Conservation (phyloP, 306 rosid species). For the Sicyos baderoa region DNA sequence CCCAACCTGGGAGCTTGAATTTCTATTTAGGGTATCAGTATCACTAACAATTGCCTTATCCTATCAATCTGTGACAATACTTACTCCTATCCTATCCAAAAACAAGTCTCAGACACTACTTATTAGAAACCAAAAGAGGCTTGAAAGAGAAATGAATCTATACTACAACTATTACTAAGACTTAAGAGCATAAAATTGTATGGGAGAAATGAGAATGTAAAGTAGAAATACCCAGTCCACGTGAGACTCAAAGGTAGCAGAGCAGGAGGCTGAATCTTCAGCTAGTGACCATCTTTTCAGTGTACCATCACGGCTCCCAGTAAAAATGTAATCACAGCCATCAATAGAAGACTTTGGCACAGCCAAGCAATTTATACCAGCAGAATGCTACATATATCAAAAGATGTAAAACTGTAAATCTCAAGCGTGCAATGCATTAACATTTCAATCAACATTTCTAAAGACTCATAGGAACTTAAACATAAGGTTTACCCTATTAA, state of each 20-base stretch:
- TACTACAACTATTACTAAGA: background rate
- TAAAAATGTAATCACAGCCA: slow-evolving; percentile 66
- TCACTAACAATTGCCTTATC: background rate
- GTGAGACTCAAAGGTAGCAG: slow-evolving; percentile 95
- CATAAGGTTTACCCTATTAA: background rate
- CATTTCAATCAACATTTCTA: background rate
- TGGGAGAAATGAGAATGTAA: background rate
- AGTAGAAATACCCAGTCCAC: slow-evolving; percentile 81
- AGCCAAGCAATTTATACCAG: slow-evolving; percentile 84
- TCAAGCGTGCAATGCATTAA: background rate
- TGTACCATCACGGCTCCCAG: slow-evolving; percentile 98
- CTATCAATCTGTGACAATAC: too few species aligned
- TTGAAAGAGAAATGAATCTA: background rate
- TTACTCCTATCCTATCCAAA: too few species aligned
- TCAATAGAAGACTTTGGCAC: slow-evolving; percentile 46
- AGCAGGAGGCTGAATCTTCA: slow-evolving; percentile 66
- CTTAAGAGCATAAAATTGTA: background rate
- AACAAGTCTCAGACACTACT: background rate
- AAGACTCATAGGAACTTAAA: background rate
- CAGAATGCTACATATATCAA: slow-evolving; percentile 72
- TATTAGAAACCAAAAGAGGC: background rate
- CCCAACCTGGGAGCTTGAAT: too few species aligned
- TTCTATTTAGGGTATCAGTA: too few species aligned
- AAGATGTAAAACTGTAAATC: slow-evolving; percentile 19
- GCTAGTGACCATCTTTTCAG: slow-evolving; percentile 74